Conservation (phyloP, 2,329 filamentous ascomycete species). For the Fusarium gaditjirri region DNA sequence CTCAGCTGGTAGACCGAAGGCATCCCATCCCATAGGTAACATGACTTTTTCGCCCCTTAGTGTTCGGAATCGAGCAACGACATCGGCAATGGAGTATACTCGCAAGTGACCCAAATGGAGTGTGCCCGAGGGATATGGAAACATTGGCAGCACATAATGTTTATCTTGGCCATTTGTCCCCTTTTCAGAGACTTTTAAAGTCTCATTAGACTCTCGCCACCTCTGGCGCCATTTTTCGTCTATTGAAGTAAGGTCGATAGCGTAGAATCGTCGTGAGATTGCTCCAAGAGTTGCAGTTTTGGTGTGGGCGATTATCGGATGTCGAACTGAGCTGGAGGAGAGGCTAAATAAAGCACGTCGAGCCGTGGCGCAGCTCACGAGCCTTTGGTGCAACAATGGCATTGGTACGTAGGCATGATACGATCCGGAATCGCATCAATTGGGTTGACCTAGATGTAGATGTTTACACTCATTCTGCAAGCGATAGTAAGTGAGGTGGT, state of each 20-base stretch:
- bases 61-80: constrained; percentile 78
- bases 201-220: constrained; percentile 50
- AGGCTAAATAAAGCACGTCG: constrained; percentile 26
- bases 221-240: constrained; percentile 62
- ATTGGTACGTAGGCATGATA: constrained; percentile 46
- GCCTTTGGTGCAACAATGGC: constrained; percentile 46
- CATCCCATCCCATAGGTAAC: constrained; percentile 95
- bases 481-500: background rate
- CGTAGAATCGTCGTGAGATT: constrained; percentile 50
- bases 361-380: constrained; percentile 40
- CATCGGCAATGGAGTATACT: constrained; percentile 91
- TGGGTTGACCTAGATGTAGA: background rate
- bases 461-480: background rate
- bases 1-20: constrained; percentile 89
- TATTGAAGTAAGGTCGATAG: constrained; percentile 60
- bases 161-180: constrained; percentile 45
- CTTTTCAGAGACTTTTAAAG: constrained; percentile 13
- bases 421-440: constrained; percentile 36
- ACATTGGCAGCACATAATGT: constrained; percentile 88
- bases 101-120: constrained; percentile 89
- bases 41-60: constrained; percentile 81
- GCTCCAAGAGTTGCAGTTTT: constrained; percentile 1
- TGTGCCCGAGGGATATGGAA: constrained; percentile 89
- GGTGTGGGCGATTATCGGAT: constrained; percentile 18
- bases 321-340: constrained; percentile 17